A percentile compares a stretch with the other conserved stretches of the same genome.
phyloP scores from a whole-genome alignment of 176 grass and related monocot genomes.

The Luzula sylvatica region DNA sequence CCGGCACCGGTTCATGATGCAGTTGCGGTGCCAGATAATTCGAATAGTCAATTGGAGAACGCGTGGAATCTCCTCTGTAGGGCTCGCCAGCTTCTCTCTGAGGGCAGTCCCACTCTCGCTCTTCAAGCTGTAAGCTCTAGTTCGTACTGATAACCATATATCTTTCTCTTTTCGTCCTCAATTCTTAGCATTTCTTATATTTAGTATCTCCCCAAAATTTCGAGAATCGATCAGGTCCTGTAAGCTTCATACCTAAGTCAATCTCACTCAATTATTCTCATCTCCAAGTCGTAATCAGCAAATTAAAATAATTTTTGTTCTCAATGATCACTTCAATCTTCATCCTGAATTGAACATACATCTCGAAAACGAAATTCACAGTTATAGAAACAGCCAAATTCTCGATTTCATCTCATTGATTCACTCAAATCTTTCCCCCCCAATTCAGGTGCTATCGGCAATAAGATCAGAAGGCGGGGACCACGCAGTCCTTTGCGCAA shows the following conservation, averaged over 20 bases:
- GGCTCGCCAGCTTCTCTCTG: conserved; percentile 55
- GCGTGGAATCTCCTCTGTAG: conserved; percentile 61
- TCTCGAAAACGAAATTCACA: too few relatives aligned
- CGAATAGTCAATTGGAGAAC: conserved; percentile 1
- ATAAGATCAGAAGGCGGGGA: conserved; percentile 80
- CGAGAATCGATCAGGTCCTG: not conserved
- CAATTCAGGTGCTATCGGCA: conserved; percentile 52
- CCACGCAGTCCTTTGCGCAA: conserved; percentile 53
- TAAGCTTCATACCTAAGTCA: too few relatives aligned
- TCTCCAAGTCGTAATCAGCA: too few relatives aligned
- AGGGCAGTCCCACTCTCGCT: conserved; percentile 67
- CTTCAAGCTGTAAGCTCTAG: conserved; percentile 61
- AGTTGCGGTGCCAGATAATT: not conserved
- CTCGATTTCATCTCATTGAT: too few relatives aligned
- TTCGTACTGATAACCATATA: not conserved
- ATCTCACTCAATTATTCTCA: too few relatives aligned
- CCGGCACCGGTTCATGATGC: not conserved
- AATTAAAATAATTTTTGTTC: too few relatives aligned
- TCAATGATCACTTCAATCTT: too few relatives aligned
- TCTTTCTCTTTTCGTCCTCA: too few relatives aligned
- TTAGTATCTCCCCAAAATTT: not conserved
- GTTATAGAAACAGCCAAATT: too few relatives aligned
- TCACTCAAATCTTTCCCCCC: conserved; percentile 8
- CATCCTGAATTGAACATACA: too few relatives aligned
- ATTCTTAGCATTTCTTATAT: not conserved